Evolutionary conservation across 2,329 filamentous ascomycete genomes (phyloP).

Genomic region (Trichocomaceae sp.): DNA sequence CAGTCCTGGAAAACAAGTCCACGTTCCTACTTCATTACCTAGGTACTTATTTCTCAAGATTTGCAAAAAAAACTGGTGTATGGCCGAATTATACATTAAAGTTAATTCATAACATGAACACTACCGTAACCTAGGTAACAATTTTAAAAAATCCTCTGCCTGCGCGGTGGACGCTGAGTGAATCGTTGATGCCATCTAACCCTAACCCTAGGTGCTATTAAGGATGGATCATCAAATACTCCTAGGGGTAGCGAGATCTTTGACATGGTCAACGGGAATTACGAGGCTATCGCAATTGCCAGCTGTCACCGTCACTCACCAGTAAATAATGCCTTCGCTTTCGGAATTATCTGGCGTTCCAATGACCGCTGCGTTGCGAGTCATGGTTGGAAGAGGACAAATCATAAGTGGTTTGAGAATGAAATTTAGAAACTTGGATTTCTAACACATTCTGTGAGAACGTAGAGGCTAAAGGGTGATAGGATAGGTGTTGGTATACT

Average conservation of each 20-base stretch:
- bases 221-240: slow-evolving; percentile 17
- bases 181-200: slow-evolving; percentile 54
- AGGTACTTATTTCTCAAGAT: no score
- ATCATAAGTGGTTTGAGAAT: no score
- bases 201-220: slow-evolving; percentile 28
- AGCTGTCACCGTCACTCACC: slow-evolving; percentile 23
- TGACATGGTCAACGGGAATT: slow-evolving; percentile 41
- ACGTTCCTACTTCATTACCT: no score
- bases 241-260: slow-evolving; percentile 38
- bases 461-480: no score
- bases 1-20: no score
- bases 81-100: no score
- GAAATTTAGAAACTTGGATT: no score
- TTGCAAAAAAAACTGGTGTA: no score
- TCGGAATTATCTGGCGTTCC: background rate
- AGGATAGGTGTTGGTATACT: no score
- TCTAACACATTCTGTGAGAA: no score
- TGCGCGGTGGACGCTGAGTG: slow-evolving; percentile 56
- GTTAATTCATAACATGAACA: background rate
- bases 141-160: slow-evolving; percentile 26
- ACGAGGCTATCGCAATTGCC: slow-evolving; percentile 27
- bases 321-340: background rate
- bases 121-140: slow-evolving; percentile 42
- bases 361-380: background rate
- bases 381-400: no score